A percentile compares a stretch with the other conserved stretches of the same genome.
Conservation (phyloP, 106 monocot genomes). For the Dendrobium nobile region DNA sequence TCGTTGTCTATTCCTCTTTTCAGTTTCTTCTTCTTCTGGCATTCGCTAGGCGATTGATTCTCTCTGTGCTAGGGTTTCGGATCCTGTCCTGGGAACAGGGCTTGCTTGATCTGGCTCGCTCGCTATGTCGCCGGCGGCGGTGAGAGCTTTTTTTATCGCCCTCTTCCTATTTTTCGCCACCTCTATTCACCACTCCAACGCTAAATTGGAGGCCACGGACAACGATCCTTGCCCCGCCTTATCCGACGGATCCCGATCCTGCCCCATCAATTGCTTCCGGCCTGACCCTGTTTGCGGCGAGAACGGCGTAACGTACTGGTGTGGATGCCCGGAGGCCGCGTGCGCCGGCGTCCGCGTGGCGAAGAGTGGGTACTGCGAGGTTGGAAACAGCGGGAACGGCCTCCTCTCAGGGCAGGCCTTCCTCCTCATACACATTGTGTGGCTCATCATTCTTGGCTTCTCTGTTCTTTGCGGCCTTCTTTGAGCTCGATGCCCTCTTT, state of each 20-base stretch:
- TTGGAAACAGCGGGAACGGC: constrained; percentile 18
- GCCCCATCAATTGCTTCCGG: constrained; percentile 57
- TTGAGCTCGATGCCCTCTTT: not conserved
- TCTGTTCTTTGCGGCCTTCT: constrained; percentile 59
- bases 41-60: not conserved
- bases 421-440: constrained; percentile 39
- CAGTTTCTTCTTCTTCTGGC: too few species aligned
- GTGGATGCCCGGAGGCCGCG: constrained; percentile 70
- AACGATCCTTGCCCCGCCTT: constrained; percentile 16
- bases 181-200: constrained; percentile 5
- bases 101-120: not conserved
- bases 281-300: constrained; percentile 76
- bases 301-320: constrained; percentile 78
- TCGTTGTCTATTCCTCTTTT: too few species aligned
- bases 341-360: constrained; percentile 62
- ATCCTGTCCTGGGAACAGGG: not conserved
- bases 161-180: not conserved
- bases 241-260: constrained; percentile 21
- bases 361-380: constrained; percentile 56
- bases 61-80: not conserved
- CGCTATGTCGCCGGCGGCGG: not conserved
- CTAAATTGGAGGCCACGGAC: not conserved
- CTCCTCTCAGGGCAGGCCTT: constrained; percentile 67
- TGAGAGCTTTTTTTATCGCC: not conserved
- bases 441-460: constrained; percentile 41